Conservation (phyloP, 2,329 filamentous ascomycete genomes). For the Pestalotiopsis sp. region DNA sequence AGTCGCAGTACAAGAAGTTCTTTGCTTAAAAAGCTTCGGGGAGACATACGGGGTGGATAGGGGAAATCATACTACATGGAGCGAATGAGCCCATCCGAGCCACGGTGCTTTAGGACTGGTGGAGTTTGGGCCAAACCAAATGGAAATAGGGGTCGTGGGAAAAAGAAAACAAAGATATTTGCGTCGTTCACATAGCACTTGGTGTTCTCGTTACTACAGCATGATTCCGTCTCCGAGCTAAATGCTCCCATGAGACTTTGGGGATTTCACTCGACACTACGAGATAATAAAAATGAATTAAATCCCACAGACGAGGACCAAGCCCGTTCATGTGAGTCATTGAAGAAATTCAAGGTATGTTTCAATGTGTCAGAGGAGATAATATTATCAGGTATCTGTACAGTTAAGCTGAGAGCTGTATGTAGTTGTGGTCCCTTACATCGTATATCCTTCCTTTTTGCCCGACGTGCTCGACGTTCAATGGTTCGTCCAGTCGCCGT, state of each 20-base stretch:
- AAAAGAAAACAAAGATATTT: not conserved
- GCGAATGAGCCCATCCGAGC: too few relatives aligned
- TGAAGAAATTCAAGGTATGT: too few relatives aligned
- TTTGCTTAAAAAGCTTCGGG: conserved; percentile 59
- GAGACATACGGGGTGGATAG: too few relatives aligned
- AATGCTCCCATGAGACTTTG: not conserved
- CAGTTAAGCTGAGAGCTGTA: conserved; percentile 8
- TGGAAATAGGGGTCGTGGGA: not conserved
- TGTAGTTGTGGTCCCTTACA: not conserved
- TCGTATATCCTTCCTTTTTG: not conserved
- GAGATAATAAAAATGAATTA: not conserved
- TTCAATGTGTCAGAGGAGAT: not conserved
- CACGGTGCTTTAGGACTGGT: not conserved
- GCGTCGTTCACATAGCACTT: not conserved
- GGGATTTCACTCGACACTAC: not conserved
- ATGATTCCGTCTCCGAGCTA: not conserved
- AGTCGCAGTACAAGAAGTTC: conserved; percentile 90
- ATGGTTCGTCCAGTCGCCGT: not conserved
- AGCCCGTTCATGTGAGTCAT: too few relatives aligned
- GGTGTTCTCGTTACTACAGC: not conserved
- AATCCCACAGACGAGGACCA: not conserved
- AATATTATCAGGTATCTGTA: conserved; percentile 1
- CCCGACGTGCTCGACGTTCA: not conserved
- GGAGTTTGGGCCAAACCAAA: not conserved
- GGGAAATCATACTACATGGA: too few relatives aligned